Evolutionary conservation across 306 rosid genomes (phyloP).

Genomic region (Crataegus laevigata): DNA sequence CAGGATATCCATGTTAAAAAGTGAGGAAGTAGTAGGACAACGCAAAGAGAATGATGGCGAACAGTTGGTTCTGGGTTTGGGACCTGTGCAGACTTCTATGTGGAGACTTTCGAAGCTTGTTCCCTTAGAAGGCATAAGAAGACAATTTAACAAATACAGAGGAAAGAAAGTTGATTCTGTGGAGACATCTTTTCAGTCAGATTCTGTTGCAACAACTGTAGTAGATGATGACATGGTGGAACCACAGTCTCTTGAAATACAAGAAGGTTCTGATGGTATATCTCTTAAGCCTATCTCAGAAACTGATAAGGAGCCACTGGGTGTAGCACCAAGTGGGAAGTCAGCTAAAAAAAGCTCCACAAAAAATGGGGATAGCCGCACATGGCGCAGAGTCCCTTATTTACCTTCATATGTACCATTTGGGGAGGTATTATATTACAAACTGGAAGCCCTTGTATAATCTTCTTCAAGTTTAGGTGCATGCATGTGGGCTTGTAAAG

Average conservation of each 20-base stretch:
- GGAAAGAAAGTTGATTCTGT: conserved; percentile 37
- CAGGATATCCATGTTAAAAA: conserved; percentile 31
- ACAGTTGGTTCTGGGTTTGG: conserved; percentile 86
- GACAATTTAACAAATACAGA: conserved; percentile 47
- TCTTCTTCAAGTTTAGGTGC: not conserved
- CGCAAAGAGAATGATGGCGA: conserved; percentile 53
- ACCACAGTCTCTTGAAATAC: conserved; percentile 89
- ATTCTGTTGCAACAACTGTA: conserved; percentile 43
- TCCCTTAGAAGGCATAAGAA: conserved; percentile 72
- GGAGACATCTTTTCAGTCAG: conserved; percentile 37
- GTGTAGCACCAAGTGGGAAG: conserved; percentile 44
- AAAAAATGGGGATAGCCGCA: conserved; percentile 38
- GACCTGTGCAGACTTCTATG: conserved; percentile 84
- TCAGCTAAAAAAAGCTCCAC: conserved; percentile 30
- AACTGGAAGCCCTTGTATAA: not conserved
- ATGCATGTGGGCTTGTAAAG: not conserved
- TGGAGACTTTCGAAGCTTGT: conserved; percentile 95
- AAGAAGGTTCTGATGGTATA: conserved; percentile 85
- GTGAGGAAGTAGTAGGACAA: conserved; percentile 43
- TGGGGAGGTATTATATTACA: conserved; percentile 57
- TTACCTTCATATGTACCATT: conserved; percentile 97
- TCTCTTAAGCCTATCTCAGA: conserved; percentile 85
- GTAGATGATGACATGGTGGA: conserved; percentile 63
- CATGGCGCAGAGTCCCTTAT: conserved; percentile 78
- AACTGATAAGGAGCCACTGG: conserved; percentile 29